phyloP scores from a whole-genome alignment of 192 early-diverging fungal species.

The Jimgerdemannia lactiflua region DNA sequence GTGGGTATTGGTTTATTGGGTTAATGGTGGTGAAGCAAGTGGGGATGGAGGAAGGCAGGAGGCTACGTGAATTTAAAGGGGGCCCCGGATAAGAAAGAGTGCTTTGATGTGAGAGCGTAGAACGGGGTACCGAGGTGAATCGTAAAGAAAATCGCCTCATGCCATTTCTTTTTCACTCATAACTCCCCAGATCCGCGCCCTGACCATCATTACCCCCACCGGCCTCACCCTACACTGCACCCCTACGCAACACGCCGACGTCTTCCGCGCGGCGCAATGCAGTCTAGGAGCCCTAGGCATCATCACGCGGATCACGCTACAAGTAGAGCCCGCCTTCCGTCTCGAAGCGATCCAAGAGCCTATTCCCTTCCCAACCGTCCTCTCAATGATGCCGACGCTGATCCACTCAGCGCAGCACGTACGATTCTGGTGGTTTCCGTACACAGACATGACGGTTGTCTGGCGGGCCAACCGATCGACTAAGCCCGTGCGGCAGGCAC shows the following conservation, averaged over 20 bases:
- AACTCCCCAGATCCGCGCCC: conserved; percentile 34
- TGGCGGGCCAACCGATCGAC: conserved; percentile 65
- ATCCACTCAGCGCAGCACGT: conserved; percentile 68
- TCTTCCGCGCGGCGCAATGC: conserved; percentile 69
- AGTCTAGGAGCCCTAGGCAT: conserved; percentile 67
- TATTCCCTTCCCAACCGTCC: conserved; percentile 47
- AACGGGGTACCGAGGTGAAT: too few relatives aligned
- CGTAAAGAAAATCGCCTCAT: too few relatives aligned
- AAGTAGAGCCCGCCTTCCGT: conserved; percentile 60
- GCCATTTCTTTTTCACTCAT: background rate
- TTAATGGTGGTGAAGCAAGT: background rate
- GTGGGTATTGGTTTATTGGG: too few relatives aligned
- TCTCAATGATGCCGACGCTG: conserved; percentile 46
- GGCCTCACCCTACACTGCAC: conserved; percentile 53
- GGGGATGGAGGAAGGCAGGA: too few relatives aligned
- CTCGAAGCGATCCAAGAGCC: conserved; percentile 69
- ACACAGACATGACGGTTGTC: conserved; percentile 64
- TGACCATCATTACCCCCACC: conserved; percentile 62
- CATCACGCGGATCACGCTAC: conserved; percentile 61
- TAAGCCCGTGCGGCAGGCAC: conserved; percentile 18
- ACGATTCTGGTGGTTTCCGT: conserved; percentile 78
- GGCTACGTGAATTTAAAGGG: too few relatives aligned
- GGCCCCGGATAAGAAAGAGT: too few relatives aligned
- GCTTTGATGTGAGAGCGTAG: too few relatives aligned
- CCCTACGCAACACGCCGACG: conserved; percentile 32